These are phyloP conservation scores for Aurinia saxatilis DNA, from an alignment of 345 rosid species.

Conservation along the genomic window DNA sequence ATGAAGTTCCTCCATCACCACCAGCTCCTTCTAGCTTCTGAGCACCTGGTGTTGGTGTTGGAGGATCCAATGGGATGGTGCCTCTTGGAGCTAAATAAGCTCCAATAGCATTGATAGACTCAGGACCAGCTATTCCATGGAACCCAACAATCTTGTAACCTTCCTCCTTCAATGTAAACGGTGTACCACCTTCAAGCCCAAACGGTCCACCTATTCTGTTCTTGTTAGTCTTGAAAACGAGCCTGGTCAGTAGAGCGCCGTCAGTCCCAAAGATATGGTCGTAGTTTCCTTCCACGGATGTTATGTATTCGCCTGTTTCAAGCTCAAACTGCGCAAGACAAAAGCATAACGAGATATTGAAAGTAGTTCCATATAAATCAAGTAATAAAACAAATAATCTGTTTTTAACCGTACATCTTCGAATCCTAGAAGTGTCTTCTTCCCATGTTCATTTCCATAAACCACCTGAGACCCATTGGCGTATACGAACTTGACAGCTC, in stretches of 20 bases:
- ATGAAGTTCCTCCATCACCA: constrained; percentile 14
- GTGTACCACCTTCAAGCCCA: constrained; percentile 12
- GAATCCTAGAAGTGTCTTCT: background rate
- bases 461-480: constrained; percentile 6
- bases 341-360: background rate
- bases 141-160: constrained; percentile 26
- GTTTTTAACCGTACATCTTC: constrained; percentile 7
- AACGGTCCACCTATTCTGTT: constrained; percentile 7
- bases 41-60: background rate
- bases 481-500: constrained; percentile 23
- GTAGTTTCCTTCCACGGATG: constrained; percentile 17
- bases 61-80: constrained; percentile 11
- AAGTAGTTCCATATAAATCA: background rate
- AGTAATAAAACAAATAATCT: background rate
- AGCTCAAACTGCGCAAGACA: constrained; percentile 17
- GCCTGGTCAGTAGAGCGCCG: constrained; percentile 3
- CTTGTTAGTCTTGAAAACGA: constrained; percentile 14
- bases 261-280: constrained; percentile 13
- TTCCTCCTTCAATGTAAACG: constrained; percentile 3
- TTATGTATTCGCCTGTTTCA: constrained; percentile 21
- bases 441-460: constrained; percentile 11
- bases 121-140: constrained; percentile 23
- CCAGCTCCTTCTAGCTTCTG: constrained; percentile 15
- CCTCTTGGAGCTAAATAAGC: constrained; percentile 27
- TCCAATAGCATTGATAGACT: constrained; percentile 17